phyloP scores from a whole-genome alignment of 2,329 filamentous ascomycete genomes.

The Purpureocillium lavendulum region DNA sequence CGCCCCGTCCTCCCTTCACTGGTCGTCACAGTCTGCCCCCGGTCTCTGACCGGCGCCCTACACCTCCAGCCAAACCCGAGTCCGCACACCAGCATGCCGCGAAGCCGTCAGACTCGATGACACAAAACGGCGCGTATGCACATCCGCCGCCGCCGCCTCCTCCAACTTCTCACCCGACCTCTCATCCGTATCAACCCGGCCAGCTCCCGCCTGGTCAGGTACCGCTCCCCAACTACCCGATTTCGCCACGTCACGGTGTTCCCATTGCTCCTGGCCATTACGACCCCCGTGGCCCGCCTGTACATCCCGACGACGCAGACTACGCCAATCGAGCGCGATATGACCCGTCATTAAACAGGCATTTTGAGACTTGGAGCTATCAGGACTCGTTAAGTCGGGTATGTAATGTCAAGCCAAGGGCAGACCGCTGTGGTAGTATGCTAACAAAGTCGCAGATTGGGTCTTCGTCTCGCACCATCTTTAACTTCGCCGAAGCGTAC shows the following conservation, averaged over 20 bases:
- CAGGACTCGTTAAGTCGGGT: slow-evolving; percentile 41
- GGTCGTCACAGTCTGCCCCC: slow-evolving; percentile 29
- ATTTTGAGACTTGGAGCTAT: slow-evolving; percentile 46
- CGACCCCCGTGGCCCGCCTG: slow-evolving; percentile 33
- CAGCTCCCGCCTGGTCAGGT: slow-evolving; percentile 39
- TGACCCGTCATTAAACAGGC: slow-evolving; percentile 35
- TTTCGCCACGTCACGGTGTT: slow-evolving; percentile 40
- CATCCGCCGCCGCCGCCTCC: slow-evolving; percentile 24
- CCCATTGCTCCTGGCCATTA: slow-evolving; percentile 32
- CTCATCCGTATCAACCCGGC: slow-evolving; percentile 29
- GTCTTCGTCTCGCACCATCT: slow-evolving; percentile 42
- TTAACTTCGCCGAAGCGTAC: slow-evolving; percentile 50
- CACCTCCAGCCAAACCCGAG: slow-evolving; percentile 33
- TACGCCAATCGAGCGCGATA: slow-evolving; percentile 34
- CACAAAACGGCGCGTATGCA: slow-evolving; percentile 27
- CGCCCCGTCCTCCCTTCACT: slow-evolving; percentile 25
- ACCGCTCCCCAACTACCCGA: slow-evolving; percentile 39
- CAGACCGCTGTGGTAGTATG: neutral
- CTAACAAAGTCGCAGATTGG: slow-evolving; percentile 33
- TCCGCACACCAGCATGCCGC: slow-evolving; percentile 23
- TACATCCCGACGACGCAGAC: slow-evolving; percentile 36
- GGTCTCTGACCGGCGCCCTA: slow-evolving; percentile 31
- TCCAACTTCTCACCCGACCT: slow-evolving; percentile 25
- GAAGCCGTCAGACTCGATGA: slow-evolving; percentile 27
- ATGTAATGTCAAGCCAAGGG: neutral